A percentile compares a stretch with the other conserved stretches of the same genome.
phyloP scores from a whole-genome alignment of 1,139 yeast species.

The Nadsonia commutata region DNA sequence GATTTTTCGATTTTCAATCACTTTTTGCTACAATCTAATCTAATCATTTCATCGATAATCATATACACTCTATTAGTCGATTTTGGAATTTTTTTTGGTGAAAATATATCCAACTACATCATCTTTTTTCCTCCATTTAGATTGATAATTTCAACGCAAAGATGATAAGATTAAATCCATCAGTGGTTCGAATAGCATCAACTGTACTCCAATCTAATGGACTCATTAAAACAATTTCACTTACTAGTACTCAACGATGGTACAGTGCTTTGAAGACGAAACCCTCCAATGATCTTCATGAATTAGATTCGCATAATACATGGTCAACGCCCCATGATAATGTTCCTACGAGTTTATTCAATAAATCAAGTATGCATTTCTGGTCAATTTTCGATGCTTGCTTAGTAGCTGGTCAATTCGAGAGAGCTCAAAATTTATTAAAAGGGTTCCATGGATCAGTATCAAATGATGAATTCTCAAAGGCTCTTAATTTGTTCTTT shows the following conservation, averaged over 20 bases:
- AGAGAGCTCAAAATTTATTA: constrained; percentile 58
- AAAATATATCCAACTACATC: no score
- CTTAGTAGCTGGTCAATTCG: constrained; percentile 48
- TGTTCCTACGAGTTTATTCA: constrained; percentile 19
- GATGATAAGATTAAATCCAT: neutral
- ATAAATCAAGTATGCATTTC: constrained; percentile 42
- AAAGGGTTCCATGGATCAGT: constrained; percentile 38
- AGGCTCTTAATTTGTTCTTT: constrained; percentile 18
- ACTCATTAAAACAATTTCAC: neutral
- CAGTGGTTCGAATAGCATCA: neutral
- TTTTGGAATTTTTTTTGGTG: no score
- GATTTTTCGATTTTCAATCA: no score
- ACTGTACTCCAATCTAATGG: neutral
- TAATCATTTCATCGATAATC: no score
- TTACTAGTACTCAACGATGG: neutral
- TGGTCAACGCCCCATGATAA: constrained; percentile 25
- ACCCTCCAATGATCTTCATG: no score
- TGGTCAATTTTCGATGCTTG: constrained; percentile 77
- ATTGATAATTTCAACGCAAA: no score
- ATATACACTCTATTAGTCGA: no score
- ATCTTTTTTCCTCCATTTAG: no score
- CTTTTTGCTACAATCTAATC: no score
- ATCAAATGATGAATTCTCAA: constrained; percentile 16
- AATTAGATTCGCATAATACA: constrained; percentile 7
- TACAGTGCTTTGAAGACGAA: neutral